Percentiles rank a stretch among this genome's conserved stretches.
Evolutionary conservation across 345 rosid species (phyloP).

Genomic region (Durio zibethinus): DNA sequence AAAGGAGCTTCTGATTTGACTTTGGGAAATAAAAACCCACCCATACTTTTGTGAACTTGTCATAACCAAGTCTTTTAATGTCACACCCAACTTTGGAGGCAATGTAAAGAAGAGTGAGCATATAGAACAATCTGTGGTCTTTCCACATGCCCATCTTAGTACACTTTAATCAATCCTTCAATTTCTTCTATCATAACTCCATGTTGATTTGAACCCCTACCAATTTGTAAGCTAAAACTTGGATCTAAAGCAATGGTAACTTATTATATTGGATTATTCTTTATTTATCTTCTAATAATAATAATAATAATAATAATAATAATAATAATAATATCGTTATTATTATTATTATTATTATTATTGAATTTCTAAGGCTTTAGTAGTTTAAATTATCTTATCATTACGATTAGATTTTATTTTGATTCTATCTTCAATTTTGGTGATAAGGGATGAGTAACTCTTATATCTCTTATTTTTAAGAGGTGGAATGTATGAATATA

Average conservation of each 20-base stretch:
- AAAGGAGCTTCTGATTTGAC: constrained; percentile 37
- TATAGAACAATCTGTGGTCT: constrained; percentile 46
- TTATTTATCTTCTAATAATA: too few relatives aligned
- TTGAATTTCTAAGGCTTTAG: neutral
- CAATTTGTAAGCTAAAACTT: constrained; percentile 15
- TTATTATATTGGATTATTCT: too few relatives aligned
- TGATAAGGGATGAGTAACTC: neutral
- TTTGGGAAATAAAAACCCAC: constrained; percentile 63
- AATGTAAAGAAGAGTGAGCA: constrained; percentile 38
- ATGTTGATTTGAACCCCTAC: constrained; percentile 26
- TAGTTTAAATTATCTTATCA: neutral
- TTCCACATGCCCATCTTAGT: constrained; percentile 65
- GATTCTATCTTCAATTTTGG: neutral
- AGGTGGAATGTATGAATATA: neutral
- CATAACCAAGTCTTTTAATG: constrained; percentile 50
- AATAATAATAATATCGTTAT: too few relatives aligned
- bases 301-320: too few relatives aligned
- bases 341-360: too few relatives aligned
- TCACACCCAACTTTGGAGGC: constrained; percentile 41
- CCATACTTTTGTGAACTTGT: constrained; percentile 52
- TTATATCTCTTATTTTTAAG: neutral
- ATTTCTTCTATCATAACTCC: constrained; percentile 51
- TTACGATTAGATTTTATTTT: neutral
- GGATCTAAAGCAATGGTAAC: constrained; percentile 26
- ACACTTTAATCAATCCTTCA: constrained; percentile 61